A percentile compares a stretch with the other conserved stretches of the same genome.
Conservation (phyloP, 2,329 filamentous ascomycete genomes). For the Escovopsis weberi region DNA sequence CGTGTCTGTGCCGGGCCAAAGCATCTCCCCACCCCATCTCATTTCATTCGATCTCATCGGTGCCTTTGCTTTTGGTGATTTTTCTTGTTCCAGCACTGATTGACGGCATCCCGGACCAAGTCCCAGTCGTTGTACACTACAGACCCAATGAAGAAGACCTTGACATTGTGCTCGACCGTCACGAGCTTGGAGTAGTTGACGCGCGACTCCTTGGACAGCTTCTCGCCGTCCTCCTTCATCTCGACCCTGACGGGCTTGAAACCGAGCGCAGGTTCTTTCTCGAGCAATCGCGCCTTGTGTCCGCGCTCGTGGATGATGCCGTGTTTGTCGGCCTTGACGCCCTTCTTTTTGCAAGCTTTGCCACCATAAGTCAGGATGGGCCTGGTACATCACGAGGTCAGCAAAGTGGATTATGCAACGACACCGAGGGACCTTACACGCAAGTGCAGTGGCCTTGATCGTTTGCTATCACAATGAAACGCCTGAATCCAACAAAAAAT, state of each 20-base stretch:
- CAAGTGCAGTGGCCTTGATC: slow-evolving; percentile 39
- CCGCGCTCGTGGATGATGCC: slow-evolving; percentile 33
- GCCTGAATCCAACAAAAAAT: slow-evolving; percentile 35
- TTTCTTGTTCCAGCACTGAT: slow-evolving; percentile 35
- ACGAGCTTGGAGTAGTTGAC: slow-evolving; percentile 43
- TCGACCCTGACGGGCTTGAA: slow-evolving; percentile 31
- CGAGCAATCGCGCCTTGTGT: slow-evolving; percentile 18
- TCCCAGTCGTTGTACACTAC: slow-evolving; percentile 26
- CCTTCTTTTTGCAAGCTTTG: slow-evolving; percentile 37
- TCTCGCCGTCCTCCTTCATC: slow-evolving; percentile 29
- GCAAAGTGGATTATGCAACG: background rate
- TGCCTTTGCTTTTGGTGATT: slow-evolving; percentile 19
- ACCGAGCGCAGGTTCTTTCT: slow-evolving; percentile 32
- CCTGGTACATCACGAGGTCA: slow-evolving; percentile 16
- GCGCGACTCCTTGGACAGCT: slow-evolving; percentile 34
- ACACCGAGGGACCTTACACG: slow-evolving; percentile 28
- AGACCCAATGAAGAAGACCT: slow-evolving; percentile 41
- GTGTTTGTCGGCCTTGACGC: slow-evolving; percentile 36
- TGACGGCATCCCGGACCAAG: slow-evolving; percentile 29
- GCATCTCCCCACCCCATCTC: background rate
- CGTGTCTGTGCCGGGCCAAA: slow-evolving; percentile 5
- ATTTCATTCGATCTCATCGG: slow-evolving; percentile 1
- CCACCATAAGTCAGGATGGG: slow-evolving; percentile 42
- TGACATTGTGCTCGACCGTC: slow-evolving; percentile 43
- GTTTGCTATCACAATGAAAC: slow-evolving; percentile 39